phyloP scores from a whole-genome alignment of 2,329 filamentous ascomycete species.

The Ophiocordyceps camponoti-leonardi region DNA sequence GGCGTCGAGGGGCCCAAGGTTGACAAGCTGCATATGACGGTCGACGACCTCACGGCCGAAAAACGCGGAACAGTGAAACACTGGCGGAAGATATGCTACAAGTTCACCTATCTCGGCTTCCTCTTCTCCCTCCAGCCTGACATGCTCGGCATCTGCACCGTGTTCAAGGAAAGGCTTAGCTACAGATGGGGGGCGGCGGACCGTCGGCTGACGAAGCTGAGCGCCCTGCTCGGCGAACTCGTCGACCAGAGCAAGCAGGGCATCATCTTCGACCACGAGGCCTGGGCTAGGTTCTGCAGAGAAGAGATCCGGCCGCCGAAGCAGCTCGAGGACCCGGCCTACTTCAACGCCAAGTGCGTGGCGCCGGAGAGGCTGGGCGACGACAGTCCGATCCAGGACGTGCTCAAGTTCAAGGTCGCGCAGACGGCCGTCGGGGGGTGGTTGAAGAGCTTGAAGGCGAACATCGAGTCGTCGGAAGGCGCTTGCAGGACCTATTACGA shows the following conservation, averaged over 20 bases:
- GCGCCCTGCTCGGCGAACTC: conserved; percentile 31
- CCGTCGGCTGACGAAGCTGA: conserved; percentile 26
- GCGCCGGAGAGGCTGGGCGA: conserved; percentile 8
- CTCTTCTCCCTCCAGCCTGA: conserved; percentile 37
- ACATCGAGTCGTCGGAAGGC: conserved; percentile 2
- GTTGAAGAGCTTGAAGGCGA: conserved; percentile 14
- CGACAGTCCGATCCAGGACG: conserved; percentile 42
- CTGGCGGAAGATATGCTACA: conserved; percentile 14
- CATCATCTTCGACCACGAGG: conserved; percentile 24
- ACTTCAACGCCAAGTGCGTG: conserved; percentile 18
- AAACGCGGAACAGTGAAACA: conserved; percentile 7
- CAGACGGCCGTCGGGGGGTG: conserved; percentile 20
- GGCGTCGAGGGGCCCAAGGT: conserved; percentile 30
- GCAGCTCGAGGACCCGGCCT: conserved; percentile 20
- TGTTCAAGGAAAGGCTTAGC: conserved; percentile 42
- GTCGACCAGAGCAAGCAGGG: conserved; percentile 43
- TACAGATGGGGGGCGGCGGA: conserved; percentile 39
- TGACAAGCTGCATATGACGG: conserved; percentile 25
- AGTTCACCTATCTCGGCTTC: conserved; percentile 37
- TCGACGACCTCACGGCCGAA: conserved; percentile 26
- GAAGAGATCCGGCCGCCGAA: conserved; percentile 4
- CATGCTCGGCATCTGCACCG: conserved; percentile 47
- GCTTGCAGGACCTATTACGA: conserved; percentile 1
- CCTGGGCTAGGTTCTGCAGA: conserved; percentile 15
- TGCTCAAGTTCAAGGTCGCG: conserved; percentile 38